These are phyloP conservation scores for Zygotorulaspora mrakii DNA, from an alignment of 1,139 yeast genomes.

Conservation along the genomic window DNA sequence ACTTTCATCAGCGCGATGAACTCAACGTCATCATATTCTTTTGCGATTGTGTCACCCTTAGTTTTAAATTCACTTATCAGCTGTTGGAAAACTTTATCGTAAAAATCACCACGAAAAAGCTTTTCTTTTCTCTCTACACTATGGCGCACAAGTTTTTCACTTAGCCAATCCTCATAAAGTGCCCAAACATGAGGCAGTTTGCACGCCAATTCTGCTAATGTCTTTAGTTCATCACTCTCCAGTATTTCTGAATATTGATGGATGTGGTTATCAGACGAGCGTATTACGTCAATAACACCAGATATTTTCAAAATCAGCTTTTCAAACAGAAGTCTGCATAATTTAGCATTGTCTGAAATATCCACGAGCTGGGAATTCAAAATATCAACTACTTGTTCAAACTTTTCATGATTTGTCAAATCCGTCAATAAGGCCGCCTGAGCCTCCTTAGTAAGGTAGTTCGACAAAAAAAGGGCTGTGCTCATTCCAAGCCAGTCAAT, in stretches of 20 bases:
- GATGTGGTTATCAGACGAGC: neutral
- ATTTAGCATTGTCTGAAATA: neutral
- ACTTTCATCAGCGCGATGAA: constrained; percentile 16
- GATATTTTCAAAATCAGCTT: neutral
- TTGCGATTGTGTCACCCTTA: neutral
- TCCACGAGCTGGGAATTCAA: constrained; percentile 15
- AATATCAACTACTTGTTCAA: constrained; percentile 20
- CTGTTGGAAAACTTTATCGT: constrained; percentile 5
- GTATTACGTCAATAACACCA: neutral
- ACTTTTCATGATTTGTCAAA: constrained; percentile 15
- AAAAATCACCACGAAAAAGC: constrained; percentile 14
- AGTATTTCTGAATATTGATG: neutral
- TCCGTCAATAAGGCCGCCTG: constrained; percentile 15
- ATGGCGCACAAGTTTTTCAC: constrained; percentile 8
- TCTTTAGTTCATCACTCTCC: neutral
- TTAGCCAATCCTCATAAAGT: constrained; percentile 14
- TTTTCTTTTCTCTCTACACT: constrained; percentile 8
- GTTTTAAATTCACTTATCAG: neutral
- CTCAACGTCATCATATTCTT: constrained; percentile 5
- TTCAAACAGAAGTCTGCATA: neutral
- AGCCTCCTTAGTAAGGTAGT: constrained; percentile 11
- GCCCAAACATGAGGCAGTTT: constrained; percentile 11
- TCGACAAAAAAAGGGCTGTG: constrained; percentile 12
- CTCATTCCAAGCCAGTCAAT: constrained; percentile 7
- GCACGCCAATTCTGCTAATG: constrained; percentile 14